These are phyloP conservation scores for Letharia columbiana DNA, from an alignment of 495 filamentous ascomycete species.

Conservation along the genomic window DNA sequence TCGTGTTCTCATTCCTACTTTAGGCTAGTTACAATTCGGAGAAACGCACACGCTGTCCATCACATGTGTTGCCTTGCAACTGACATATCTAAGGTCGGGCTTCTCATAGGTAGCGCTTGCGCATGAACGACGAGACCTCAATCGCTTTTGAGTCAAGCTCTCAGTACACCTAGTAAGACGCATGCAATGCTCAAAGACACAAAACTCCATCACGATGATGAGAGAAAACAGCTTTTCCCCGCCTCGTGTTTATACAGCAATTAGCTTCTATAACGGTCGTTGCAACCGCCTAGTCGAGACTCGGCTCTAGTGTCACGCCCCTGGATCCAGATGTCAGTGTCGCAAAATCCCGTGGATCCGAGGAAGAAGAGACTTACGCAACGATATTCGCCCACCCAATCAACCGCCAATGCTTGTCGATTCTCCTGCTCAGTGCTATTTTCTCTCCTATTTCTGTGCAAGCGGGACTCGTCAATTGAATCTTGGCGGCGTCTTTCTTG, in stretches of 20 bases:
- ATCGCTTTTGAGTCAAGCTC: background rate
- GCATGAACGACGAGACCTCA: background rate
- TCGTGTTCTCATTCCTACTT: background rate
- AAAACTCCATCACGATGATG: background rate
- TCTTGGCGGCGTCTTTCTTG: constrained; percentile 92
- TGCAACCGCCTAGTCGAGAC: constrained; percentile 31
- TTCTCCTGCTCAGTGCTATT: constrained; percentile 89
- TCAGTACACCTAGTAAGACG: background rate
- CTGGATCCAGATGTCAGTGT: constrained; percentile 24
- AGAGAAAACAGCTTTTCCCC: background rate
- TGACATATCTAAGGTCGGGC: background rate
- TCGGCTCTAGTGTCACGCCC: constrained; percentile 47
- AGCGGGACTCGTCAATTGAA: constrained; percentile 77
- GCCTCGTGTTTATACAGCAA: background rate
- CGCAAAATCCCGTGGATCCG: background rate
- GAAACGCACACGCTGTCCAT: background rate
- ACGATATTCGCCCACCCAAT: constrained; percentile 96
- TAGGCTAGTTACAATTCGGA: background rate
- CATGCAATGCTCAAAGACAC: background rate
- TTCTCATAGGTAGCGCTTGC: background rate
- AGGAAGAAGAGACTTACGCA: constrained; percentile 41
- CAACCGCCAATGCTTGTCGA: constrained; percentile 98
- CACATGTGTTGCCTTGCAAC: background rate
- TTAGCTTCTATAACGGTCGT: background rate
- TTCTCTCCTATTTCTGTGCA: constrained; percentile 95